These are phyloP conservation scores for Fibroporia radiculosa DNA, from an alignment of 768 basidiomycete genomes.

Conservation along the genomic window DNA sequence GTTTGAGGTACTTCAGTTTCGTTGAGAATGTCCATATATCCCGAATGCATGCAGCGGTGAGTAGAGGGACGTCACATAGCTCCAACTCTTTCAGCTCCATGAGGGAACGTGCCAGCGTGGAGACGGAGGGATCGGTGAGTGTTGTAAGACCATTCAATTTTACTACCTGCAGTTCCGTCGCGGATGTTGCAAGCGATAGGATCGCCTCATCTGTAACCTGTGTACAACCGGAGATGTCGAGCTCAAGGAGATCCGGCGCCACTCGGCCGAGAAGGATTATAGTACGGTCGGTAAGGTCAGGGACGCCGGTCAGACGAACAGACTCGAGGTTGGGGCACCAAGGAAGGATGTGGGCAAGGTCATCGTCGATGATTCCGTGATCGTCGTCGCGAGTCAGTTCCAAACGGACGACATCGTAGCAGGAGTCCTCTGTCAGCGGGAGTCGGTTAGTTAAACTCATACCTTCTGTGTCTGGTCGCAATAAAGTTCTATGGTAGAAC, in stretches of 20 bases:
- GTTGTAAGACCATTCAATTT: constrained; percentile 61
- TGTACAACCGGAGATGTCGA: constrained; percentile 72
- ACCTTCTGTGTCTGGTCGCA: too few relatives aligned
- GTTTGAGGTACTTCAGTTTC: constrained; percentile 64
- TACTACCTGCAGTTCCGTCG: constrained; percentile 64
- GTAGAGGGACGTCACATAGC: constrained; percentile 54
- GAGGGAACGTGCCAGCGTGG: constrained; percentile 66
- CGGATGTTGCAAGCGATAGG: constrained; percentile 59
- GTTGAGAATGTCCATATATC: constrained; percentile 81
- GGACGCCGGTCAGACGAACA: constrained; percentile 60
- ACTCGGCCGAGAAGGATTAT: constrained; percentile 53
- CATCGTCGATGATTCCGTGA: constrained; percentile 44
- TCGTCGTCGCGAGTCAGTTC: constrained; percentile 35
- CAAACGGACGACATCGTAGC: constrained; percentile 52
- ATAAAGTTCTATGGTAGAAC: too few relatives aligned
- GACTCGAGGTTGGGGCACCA: constrained; percentile 61
- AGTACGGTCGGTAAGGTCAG: constrained; percentile 61
- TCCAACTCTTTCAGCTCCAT: constrained; percentile 79
- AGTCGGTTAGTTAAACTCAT: constrained; percentile 53
- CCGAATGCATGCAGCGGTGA: constrained; percentile 64
- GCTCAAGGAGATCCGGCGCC: constrained; percentile 60
- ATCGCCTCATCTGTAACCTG: constrained; percentile 74
- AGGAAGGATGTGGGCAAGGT: constrained; percentile 48
- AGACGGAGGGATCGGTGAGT: constrained; percentile 57
- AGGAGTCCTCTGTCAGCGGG: constrained; percentile 49